Percentiles rank a stretch among this genome's conserved stretches.
Conservation (phyloP, 208 protist species). For the Wallacemonas sp. region DNA sequence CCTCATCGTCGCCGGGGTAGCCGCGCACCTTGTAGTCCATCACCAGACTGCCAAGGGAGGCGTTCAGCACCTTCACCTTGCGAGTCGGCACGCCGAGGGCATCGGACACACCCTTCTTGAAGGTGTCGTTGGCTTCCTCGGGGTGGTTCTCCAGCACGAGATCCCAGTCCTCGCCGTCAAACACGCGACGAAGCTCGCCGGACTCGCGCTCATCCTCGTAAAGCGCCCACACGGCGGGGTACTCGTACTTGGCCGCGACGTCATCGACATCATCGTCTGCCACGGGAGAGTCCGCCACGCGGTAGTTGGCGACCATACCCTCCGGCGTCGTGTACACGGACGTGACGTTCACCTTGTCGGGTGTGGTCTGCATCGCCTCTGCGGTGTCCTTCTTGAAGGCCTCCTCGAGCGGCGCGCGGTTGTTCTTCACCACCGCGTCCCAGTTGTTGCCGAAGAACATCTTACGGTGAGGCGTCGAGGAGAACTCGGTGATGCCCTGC, state of each 20-base stretch:
- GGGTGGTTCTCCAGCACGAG: conserved; percentile 28
- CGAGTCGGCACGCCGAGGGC: conserved; percentile 11
- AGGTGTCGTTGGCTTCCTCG: conserved; percentile 36
- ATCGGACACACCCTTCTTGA: conserved; percentile 26
- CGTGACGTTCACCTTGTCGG: conserved; percentile 13
- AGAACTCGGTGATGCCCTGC: conserved; percentile 9
- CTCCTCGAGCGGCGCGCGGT: conserved; percentile 14
- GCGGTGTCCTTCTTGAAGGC: conserved; percentile 36
- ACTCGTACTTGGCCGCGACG: conserved; percentile 18
- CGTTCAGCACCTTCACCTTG: conserved; percentile 20
- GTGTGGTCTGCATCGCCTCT: conserved; percentile 11
- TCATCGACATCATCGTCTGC: conserved; percentile 15
- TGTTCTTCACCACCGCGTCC: conserved; percentile 9
- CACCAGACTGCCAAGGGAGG: neutral
- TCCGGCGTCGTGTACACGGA: conserved; percentile 16
- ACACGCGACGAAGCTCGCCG: conserved; percentile 24
- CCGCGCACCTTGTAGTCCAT: conserved; percentile 18
- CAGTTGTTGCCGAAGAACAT: conserved; percentile 19
- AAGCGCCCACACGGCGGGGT: conserved; percentile 35
- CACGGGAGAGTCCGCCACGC: conserved; percentile 2
- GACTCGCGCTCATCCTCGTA: conserved; percentile 25
- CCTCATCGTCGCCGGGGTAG: conserved; percentile 8
- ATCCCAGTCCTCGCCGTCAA: conserved; percentile 20
- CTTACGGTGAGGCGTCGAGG: conserved; percentile 15
- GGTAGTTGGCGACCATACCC: conserved; percentile 23